These are phyloP conservation scores for Russula vinacea DNA, from an alignment of 768 basidiomycete genomes.

Conservation along the genomic window DNA sequence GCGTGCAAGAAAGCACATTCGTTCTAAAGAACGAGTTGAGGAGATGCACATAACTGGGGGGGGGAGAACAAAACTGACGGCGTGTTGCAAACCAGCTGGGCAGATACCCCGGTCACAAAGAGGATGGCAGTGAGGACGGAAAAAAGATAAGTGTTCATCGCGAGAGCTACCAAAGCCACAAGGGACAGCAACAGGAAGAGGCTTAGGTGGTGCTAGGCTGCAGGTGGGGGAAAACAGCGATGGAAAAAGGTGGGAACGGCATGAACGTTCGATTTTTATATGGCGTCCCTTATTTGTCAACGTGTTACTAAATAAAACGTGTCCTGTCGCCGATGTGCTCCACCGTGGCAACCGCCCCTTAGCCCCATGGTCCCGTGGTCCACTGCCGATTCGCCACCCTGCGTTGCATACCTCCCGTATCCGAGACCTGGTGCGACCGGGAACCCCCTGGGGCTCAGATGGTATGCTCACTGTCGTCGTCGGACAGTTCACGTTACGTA, in stretches of 20 bases:
- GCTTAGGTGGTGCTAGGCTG: conserved; percentile 35
- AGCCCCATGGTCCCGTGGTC: background rate
- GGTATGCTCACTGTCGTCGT: background rate
- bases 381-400: background rate
- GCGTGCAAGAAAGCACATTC: conserved; percentile 55
- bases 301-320: background rate
- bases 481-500: no score
- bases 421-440: background rate
- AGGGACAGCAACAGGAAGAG: conserved; percentile 32
- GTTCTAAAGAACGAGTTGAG: conserved; percentile 37
- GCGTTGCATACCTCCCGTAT: background rate
- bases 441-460: background rate
- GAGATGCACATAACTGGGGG: background rate
- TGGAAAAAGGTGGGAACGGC: conserved; percentile 27
- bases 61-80: conserved; percentile 50
- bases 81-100: conserved; percentile 61
- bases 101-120: conserved; percentile 43
- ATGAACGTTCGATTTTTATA: conserved; percentile 17
- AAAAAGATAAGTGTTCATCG: conserved; percentile 48
- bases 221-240: conserved; percentile 32
- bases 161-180: conserved; percentile 31
- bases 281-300: conserved; percentile 3
- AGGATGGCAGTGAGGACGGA: conserved; percentile 43
- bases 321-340: background rate
- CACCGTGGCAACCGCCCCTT: background rate